Conservation (phyloP, 805 yeast genomes). For the Myxozyma sirexii region DNA sequence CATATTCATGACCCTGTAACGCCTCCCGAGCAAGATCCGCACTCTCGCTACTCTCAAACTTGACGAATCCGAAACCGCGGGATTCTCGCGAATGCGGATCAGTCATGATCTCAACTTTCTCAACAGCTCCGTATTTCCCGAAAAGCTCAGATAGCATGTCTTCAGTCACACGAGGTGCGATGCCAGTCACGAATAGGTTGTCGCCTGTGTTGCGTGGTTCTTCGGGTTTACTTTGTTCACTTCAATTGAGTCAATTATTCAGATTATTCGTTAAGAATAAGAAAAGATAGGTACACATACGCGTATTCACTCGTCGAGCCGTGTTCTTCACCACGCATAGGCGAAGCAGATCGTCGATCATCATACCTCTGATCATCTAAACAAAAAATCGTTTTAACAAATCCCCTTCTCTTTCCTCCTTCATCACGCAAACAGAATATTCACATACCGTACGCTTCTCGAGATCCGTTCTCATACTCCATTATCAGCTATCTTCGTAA, state of each 20-base stretch:
- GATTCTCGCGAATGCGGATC: conserved; percentile 51
- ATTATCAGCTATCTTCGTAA: too few relatives aligned
- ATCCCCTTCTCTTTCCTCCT: background rate
- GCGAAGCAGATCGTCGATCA: conserved; percentile 33
- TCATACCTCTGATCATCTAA: conserved; percentile 24
- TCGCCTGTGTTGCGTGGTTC: conserved; percentile 40
- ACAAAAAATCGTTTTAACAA: background rate
- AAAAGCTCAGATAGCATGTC: conserved; percentile 41
- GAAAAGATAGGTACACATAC: background rate
- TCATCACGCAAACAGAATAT: too few relatives aligned
- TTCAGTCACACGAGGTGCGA: conserved; percentile 41
- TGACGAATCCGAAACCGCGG: conserved; percentile 58
- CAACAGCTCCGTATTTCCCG: conserved; percentile 40
- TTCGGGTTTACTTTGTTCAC: background rate
- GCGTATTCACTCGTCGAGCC: conserved; percentile 7
- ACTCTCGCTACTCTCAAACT: conserved; percentile 46
- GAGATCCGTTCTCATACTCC: conserved; percentile 31
- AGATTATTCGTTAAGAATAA: too few relatives aligned
- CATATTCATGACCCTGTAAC: conserved; percentile 49
- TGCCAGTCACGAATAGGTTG: conserved; percentile 44
- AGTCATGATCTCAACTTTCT: conserved; percentile 48
- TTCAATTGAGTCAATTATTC: background rate
- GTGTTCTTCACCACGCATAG: conserved; percentile 21
- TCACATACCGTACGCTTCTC: conserved; percentile 28
- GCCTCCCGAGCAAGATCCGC: conserved; percentile 52